Conservation (phyloP, 2,329 filamentous ascomycete species). For the Colletotrichum costaricense region DNA sequence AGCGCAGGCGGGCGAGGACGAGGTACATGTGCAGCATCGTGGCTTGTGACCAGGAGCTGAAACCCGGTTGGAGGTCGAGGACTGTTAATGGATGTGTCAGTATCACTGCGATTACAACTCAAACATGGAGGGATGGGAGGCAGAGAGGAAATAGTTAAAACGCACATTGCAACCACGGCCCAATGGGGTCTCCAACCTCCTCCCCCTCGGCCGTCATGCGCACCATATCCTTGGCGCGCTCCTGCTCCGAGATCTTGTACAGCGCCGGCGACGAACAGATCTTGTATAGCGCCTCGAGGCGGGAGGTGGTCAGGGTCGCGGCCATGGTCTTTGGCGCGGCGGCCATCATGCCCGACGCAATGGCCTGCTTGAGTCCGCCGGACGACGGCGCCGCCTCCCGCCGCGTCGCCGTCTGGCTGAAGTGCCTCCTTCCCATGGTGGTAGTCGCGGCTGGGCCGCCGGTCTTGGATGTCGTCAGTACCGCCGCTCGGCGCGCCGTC, state of each 20-base stretch:
- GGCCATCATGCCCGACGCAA: slow-evolving; percentile 26
- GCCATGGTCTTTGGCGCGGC: slow-evolving; percentile 34
- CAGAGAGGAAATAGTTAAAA: slow-evolving; percentile 17
- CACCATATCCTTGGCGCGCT: slow-evolving; percentile 74
- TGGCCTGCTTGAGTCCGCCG: slow-evolving; percentile 23
- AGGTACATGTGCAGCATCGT: slow-evolving; percentile 98
- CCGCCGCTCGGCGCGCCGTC: slow-evolving; percentile 5
- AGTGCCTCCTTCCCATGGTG: slow-evolving; percentile 44
- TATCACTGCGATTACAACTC: not conserved
- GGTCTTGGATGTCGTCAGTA: slow-evolving; percentile 8
- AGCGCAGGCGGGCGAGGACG: slow-evolving; percentile 83
- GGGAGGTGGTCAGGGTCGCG: slow-evolving; percentile 26
- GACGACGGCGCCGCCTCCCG: slow-evolving; percentile 17
- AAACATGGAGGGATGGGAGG: too few relatives aligned
- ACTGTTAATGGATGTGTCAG: slow-evolving; percentile 58
- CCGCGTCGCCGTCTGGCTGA: slow-evolving; percentile 49
- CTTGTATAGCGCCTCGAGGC: slow-evolving; percentile 76
- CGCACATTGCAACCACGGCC: slow-evolving; percentile 87
- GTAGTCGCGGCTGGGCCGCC: not conserved
- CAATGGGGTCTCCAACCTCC: slow-evolving; percentile 79
- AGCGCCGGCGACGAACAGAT: slow-evolving; percentile 78
- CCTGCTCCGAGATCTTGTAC: slow-evolving; percentile 79
- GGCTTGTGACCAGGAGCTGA: slow-evolving; percentile 95
- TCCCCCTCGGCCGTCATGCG: slow-evolving; percentile 81
- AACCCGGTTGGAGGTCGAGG: slow-evolving; percentile 84